A percentile compares a stretch with the other conserved stretches of the same genome.
Conservation (phyloP, 2,329 filamentous ascomycete species). For the Xylaria sp. region DNA sequence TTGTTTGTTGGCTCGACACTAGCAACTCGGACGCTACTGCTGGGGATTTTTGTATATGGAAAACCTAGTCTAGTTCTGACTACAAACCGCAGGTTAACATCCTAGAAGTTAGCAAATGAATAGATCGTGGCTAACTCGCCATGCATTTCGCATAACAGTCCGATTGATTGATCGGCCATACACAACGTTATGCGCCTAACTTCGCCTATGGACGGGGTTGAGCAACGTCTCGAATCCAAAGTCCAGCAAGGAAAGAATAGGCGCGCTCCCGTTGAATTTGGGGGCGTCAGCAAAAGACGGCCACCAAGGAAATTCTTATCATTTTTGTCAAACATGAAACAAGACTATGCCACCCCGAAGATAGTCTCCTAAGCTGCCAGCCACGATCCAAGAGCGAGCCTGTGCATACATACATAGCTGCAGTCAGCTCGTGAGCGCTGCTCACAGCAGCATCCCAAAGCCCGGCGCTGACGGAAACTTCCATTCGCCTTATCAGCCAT, state of each 20-base stretch:
- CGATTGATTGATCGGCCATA: too few relatives aligned
- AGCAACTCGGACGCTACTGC: background rate
- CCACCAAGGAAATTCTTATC: background rate
- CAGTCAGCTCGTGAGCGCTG: too few relatives aligned
- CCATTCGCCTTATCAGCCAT: too few relatives aligned
- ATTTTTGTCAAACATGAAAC: background rate
- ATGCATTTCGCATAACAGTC: too few relatives aligned
- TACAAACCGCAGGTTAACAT: background rate
- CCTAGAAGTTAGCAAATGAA: too few relatives aligned
- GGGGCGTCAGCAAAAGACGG: background rate
- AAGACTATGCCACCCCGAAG: background rate
- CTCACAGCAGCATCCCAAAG: too few relatives aligned
- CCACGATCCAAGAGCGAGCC: too few relatives aligned
- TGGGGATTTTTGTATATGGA: background rate
- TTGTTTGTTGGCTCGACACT: background rate
- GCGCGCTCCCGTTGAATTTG: background rate
- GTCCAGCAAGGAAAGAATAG: background rate
- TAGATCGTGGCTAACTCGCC: background rate
- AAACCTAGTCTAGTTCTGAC: background rate
- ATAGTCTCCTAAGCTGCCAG: background rate
- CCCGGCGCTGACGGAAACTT: too few relatives aligned
- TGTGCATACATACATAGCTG: too few relatives aligned
- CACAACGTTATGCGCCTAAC: background rate
- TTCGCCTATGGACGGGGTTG: too few relatives aligned
- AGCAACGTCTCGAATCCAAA: background rate